Base-by-base conservation (phyloP, 139 green algal species). In the Tetradesmus lagerheimii region DNA sequence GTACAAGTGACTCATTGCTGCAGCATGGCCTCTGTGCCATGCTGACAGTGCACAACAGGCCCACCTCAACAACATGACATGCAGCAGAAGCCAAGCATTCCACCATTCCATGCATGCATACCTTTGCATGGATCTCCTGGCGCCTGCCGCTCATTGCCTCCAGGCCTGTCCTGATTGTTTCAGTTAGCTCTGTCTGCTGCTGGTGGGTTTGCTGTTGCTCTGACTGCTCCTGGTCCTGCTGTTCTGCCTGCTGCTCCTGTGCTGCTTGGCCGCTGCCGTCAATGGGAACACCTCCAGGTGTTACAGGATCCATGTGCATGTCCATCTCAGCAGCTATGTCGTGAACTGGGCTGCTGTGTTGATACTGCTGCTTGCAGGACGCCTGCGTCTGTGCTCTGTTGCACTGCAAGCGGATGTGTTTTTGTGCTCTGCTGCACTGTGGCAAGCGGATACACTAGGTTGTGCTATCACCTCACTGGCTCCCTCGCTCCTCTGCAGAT, bases 91-190 rank as follows among this genome's bases (percentile, higher is more conserved):
- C 5, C n/a, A 47, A 53, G n/a, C n/a, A n/a, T n/a, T 20, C 11
- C 23, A 35, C 27, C 27, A 15, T 71, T 27, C 6, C 25, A 23
- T 25, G 20, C 2, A 29, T 14, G 15, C 82, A 29, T 35, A 92
- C 91, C 91, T 93, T 89, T 38, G 90, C 85, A 67, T 93, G 88
- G 45, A 93, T 93, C 20, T 31, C 76, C 8, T 83, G 78, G 11
- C 67, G 62, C 25, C 88, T 45, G 71, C 83, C 67, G 20, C 62
- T 57, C 50, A 93, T 88, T 4, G 66, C 80, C 14, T 88, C 43
- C 4, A 93, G n/a, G 29, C 88, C 87, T 11, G n/a, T 39, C 18
- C 57, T 31, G 20, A 91, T 80, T 16, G 91, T 91, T 15, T 83
- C 43, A 15, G 88, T 91, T 1, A 91, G 31, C 1, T 29, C 45